Percentiles rank a stretch among this genome's conserved stretches.
These are phyloP conservation scores for Protomyces lactucae-debilis DNA, from an alignment of 1,139 yeast species.

Conservation along the genomic window DNA sequence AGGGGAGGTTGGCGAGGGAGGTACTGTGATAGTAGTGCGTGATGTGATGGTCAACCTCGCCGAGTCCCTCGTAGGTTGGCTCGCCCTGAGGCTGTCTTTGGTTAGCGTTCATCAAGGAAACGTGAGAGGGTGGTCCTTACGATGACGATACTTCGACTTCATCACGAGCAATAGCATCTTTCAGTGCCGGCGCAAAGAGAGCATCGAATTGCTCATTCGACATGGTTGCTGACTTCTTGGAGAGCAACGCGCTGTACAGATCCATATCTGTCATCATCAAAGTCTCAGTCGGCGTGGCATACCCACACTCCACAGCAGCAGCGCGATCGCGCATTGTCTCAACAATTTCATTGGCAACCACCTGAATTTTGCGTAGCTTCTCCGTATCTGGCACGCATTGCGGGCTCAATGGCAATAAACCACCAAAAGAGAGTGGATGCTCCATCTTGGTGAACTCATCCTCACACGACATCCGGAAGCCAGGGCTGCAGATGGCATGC, in stretches of 20 bases:
- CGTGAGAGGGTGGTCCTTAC: slow-evolving; percentile 1
- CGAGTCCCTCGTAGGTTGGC: slow-evolving; percentile 4
- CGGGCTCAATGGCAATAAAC: slow-evolving; percentile 56
- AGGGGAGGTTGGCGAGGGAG: slow-evolving; percentile 40
- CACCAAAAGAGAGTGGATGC: slow-evolving; percentile 56
- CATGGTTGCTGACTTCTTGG: slow-evolving; percentile 46
- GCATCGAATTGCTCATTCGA: slow-evolving; percentile 73
- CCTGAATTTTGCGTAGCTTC: slow-evolving; percentile 62
- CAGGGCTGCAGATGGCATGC: slow-evolving; percentile 68
- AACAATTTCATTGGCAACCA: slow-evolving; percentile 63
- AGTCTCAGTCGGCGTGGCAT: slow-evolving; percentile 30
- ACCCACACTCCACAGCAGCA: slow-evolving; percentile 66
- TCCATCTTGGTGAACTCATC: slow-evolving; percentile 57
- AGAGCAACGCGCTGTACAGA: slow-evolving; percentile 35
- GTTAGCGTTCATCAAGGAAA: slow-evolving; percentile 2
- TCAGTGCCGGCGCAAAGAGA: slow-evolving; percentile 65
- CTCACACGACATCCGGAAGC: slow-evolving; percentile 59
- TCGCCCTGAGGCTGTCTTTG: slow-evolving; percentile 17
- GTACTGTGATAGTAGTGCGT: slow-evolving; percentile 37
- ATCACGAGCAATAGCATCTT: slow-evolving; percentile 44
- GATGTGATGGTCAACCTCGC: slow-evolving; percentile 17
- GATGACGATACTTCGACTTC: slow-evolving; percentile 31
- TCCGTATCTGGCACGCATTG: slow-evolving; percentile 73
- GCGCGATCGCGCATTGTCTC: slow-evolving; percentile 63
- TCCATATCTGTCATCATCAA: slow-evolving; percentile 38